Percentiles rank a stretch among this genome's conserved stretches.
phyloP scores from a whole-genome alignment of 2,329 filamentous ascomycete genomes.

The Paecilomyces niveus region DNA sequence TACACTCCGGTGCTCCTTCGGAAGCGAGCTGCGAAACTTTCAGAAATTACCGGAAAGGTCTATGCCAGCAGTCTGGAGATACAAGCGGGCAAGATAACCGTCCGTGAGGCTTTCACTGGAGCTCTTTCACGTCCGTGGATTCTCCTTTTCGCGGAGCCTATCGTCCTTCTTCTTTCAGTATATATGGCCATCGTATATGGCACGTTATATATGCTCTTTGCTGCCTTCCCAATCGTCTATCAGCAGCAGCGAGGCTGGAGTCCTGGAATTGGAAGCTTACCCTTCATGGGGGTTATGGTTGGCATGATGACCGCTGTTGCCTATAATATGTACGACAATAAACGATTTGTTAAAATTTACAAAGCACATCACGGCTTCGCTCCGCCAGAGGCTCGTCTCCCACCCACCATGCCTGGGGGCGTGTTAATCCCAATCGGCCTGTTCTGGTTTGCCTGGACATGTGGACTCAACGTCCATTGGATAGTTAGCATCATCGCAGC shows the following conservation, averaged over 20 bases:
- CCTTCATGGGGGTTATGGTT: conserved; percentile 36
- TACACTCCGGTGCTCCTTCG: conserved; percentile 43
- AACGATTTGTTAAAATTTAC: conserved; percentile 24
- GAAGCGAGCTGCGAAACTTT: conserved; percentile 36
- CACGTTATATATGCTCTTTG: conserved; percentile 42
- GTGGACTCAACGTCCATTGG: conserved; percentile 32
- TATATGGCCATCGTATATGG: conserved; percentile 43
- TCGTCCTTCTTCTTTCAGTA: conserved; percentile 36
- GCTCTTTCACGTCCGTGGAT: conserved; percentile 39
- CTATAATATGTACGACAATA: conserved; percentile 27
- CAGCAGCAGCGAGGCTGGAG: conserved; percentile 35
- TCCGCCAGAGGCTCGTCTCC: conserved; percentile 47
- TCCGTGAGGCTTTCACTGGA: conserved; percentile 30
- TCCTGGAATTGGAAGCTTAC: conserved; percentile 35
- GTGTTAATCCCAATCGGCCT: conserved; percentile 45
- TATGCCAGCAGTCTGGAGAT: conserved; percentile 28
- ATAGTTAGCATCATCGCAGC: conserved; percentile 22
- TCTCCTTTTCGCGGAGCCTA: conserved; percentile 40
- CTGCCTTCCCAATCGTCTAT: conserved; percentile 42
- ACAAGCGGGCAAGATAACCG: conserved; percentile 31
- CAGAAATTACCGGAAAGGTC: conserved; percentile 37
- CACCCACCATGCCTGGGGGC: conserved; percentile 38
- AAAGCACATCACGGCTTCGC: conserved; percentile 45
- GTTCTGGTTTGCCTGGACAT: conserved; percentile 52
- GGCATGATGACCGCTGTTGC: conserved; percentile 22